Percentiles rank a stretch among this genome's conserved stretches.
These are phyloP conservation scores for Beauveria sp. DNA, from an alignment of 2,329 filamentous ascomycete genomes.

Conservation along the genomic window DNA sequence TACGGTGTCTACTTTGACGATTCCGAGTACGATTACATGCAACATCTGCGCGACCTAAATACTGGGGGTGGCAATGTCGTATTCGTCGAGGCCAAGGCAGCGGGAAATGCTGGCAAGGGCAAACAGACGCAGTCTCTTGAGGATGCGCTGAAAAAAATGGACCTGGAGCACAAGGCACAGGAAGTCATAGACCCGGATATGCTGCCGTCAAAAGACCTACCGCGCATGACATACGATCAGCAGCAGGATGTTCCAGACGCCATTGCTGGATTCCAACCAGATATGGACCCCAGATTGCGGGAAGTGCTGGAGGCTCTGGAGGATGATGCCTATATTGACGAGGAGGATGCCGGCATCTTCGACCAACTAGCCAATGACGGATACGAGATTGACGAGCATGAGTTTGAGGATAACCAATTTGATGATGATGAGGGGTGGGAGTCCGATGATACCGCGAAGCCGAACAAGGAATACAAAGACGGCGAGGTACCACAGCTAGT, in stretches of 20 bases:
- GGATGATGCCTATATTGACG: constrained; percentile 87
- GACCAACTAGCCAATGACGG: constrained; percentile 60
- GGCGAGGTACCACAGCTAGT: constrained; percentile 43
- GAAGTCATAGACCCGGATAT: constrained; percentile 66
- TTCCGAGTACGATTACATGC: constrained; percentile 97
- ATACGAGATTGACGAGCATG: constrained; percentile 66
- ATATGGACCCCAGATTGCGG: constrained; percentile 89
- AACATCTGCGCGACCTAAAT: constrained; percentile 88
- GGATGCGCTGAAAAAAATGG: constrained; percentile 64
- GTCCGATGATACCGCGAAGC: constrained; percentile 84
- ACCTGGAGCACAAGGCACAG: constrained; percentile 44
- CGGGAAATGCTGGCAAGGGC: constrained; percentile 50
- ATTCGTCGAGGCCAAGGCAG: constrained; percentile 67
- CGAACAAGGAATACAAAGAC: constrained; percentile 48
- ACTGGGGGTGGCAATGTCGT: constrained; percentile 65
- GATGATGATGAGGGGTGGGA: constrained; percentile 82
- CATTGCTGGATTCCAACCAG: constrained; percentile 88
- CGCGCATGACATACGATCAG: constrained; percentile 74
- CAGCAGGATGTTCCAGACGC: constrained; percentile 89
- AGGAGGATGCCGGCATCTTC: constrained; percentile 82
- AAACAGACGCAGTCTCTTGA: constrained; percentile 74
- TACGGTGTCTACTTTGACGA: constrained; percentile 95
- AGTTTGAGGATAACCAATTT: constrained; percentile 64
- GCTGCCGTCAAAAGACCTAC: constrained; percentile 71
- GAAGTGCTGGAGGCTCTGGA: constrained; percentile 91